Base-by-base conservation (phyloP, 108 stramenopile genomes). In the Schizochytrium sp. region DNA sequence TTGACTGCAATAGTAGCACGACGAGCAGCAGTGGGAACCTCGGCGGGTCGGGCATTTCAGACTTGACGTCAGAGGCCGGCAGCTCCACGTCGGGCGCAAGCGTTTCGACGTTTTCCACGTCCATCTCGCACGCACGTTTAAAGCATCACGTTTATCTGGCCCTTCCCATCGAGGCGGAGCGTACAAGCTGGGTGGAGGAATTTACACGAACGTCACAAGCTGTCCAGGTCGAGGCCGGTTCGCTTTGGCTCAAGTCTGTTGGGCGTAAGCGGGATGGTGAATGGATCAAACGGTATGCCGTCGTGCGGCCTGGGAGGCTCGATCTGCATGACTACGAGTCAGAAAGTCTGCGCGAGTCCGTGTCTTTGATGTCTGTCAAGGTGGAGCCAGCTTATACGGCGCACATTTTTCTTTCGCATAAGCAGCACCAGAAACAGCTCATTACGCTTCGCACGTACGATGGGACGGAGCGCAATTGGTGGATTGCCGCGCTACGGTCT, bases 271-370 rank as follows among this genome's bases (percentile, higher is more conserved):
- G 51, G 10, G 76, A 83, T 34, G 76, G 45, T 53, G 76, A 83
- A n/a, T 83, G 76, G 76, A 53, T 83, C 45, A 83, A 83, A 23
- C 45, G 76, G 0, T 83, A 83, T 23, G 76, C 76, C n/a, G 76
- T 83, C 6, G 76, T 83, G 25, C 45, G 48, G 19, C 51, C 48
- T 23, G 76, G 51, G 4, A 83, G 51, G 28, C 76, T 83, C 16
- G 76, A 83, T 12, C 51, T 83, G 19, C 51, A 83, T 34, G 76
- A 83, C 48, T 53, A 53, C 51, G 76, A 53, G 16, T 83, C 76
- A 18, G 76, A 83, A 18, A 83, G 6, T 12, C 23, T 83, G 45
- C 45, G 51, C 16, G 76, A 83, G 48, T 25, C 76, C 10, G 51
- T 83, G 18, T 47, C 76, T 53, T 45, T 83, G 51, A 28, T 23